Evolutionary conservation across 129 eudicot genomes (phyloP).

Genomic region (Silybum marianum): DNA sequence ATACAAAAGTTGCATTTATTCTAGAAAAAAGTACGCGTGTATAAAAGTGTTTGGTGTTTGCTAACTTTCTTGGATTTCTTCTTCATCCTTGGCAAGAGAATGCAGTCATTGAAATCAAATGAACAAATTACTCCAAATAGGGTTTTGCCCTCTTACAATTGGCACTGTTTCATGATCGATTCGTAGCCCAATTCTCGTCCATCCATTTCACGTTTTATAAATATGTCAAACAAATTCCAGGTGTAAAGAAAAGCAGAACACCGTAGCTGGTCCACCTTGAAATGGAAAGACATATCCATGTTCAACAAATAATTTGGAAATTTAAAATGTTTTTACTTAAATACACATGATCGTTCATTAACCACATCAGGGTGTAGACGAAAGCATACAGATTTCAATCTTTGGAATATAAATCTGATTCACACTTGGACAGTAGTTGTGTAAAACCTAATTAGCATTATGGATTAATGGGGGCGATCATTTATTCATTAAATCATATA

Average conservation of each 20-base stretch:
- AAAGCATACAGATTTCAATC: background rate
- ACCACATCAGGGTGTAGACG: background rate
- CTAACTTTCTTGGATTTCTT: conserved; percentile 26
- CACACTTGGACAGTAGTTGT: background rate
- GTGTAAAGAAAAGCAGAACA: background rate
- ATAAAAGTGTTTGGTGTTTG: conserved; percentile 14
- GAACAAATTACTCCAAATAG: conserved; percentile 30
- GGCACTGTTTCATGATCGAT: background rate
- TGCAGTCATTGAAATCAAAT: conserved; percentile 22
- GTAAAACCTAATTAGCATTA: background rate
- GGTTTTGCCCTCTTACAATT: background rate
- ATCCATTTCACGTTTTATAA: conserved; percentile 15
- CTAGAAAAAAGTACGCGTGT: background rate
- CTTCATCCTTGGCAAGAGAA: conserved; percentile 29
- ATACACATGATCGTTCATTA: background rate
- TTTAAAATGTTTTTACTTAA: background rate
- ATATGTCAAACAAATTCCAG: background rate
- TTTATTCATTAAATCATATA: background rate
- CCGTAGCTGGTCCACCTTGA: background rate
- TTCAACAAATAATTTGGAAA: background rate
- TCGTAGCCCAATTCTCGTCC: conserved; percentile 13
- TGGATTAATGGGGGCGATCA: background rate
- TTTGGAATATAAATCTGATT: background rate
- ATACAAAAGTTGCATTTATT: conserved; percentile 13
- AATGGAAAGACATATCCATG: conserved; percentile 25